Evolutionary conservation across 2,329 filamentous ascomycete species (phyloP), one percentile per base, ranked within the genome.

Genomic region (Alternaria metachromatica): DNA sequence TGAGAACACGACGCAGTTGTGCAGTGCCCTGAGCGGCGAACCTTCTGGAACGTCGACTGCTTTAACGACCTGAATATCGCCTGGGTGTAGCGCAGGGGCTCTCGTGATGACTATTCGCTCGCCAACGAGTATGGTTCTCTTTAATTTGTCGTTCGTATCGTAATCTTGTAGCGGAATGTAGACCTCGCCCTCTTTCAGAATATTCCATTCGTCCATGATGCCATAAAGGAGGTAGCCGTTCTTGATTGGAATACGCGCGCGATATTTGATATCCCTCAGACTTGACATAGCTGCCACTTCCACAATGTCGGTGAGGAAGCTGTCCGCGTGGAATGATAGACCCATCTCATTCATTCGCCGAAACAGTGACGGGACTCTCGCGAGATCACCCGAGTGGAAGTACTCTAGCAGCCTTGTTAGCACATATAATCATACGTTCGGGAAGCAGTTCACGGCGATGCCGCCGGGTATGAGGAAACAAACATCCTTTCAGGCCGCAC

Each of bases 1-100:
- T 63, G 90, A 94, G 74, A 97, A 97, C 1, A 92, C 88, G 15
- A 97, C 85, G 63, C 92, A 94, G 72, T 96, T 97, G 2, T 83
- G 81, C 1, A 94, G 83, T 0, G 83, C 74, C 2, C 81, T 80
- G 1, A 96, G 83, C 0, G 91, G 87, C 15, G 91, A 92, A 0
- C 81, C 79, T 0, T 62, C 28, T 0, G 92, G 91, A 0, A 90
- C 85, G 46, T 83, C 74, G 1, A 89, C 84, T 10, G 91, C 90
- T 3, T 76, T 77, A 0, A 86, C 90, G 1, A 88, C 53, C 73
- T 94, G 92, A 2, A 96, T 85, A 72, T 97, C 93, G 0, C 93
- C 93, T 0, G 92, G 92, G 72, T 96, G 91, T 49, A 96, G 82
- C 1, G 92, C 92, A 0, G 93, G 93, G 1, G 90, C 92, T n/a